phyloP scores from a whole-genome alignment of 148 eudicot genomes.

The Cornus kousa region DNA sequence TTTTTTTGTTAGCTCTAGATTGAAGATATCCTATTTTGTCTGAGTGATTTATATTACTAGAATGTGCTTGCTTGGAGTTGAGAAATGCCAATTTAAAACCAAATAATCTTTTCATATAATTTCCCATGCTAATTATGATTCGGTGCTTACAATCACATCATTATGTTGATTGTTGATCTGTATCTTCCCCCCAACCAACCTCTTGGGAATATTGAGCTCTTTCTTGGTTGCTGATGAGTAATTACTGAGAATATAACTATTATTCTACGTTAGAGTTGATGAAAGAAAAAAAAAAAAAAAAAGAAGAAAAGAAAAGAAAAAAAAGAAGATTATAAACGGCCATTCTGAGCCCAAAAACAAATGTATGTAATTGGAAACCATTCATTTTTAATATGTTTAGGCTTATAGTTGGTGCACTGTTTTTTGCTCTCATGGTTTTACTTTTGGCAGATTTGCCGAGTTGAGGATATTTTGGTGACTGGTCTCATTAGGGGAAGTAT shows the following conservation, averaged over 20 bases:
- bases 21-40: not conserved
- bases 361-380: not conserved
- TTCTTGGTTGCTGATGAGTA: not conserved
- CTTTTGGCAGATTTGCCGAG: slow-evolving; percentile 73
- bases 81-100: not conserved
- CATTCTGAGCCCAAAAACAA: not conserved
- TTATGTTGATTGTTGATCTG: not conserved
- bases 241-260: not conserved
- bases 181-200: not conserved
- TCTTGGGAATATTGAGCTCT: not conserved
- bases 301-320: not conserved
- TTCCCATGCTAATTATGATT: not conserved
- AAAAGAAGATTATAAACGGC: not conserved
- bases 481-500: slow-evolving; percentile 73
- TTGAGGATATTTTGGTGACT: slow-evolving; percentile 75
- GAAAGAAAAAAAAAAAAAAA: not conserved
- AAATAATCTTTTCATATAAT: not conserved
- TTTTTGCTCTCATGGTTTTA: not conserved
- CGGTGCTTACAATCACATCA: not conserved
- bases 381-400: not conserved
- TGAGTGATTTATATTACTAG: not conserved
- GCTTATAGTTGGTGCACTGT: slow-evolving; percentile 4
- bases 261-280: not conserved
- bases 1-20: not conserved
- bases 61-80: not conserved